phyloP scores from a whole-genome alignment of 1,284 basidiomycete genomes.

The Polyporus tsugae region DNA sequence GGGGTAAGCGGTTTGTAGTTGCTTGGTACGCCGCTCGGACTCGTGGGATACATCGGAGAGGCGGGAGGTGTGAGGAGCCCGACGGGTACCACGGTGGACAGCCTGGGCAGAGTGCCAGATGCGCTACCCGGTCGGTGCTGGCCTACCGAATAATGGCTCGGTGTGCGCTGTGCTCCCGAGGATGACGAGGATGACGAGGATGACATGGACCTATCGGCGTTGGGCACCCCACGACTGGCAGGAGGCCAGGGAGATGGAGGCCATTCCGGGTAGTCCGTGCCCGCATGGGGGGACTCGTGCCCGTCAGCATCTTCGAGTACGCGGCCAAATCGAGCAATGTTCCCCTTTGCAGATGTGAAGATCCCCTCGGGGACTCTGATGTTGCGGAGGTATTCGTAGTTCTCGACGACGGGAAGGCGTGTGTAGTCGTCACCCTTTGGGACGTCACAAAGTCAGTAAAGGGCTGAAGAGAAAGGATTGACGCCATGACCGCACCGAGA shows the following conservation, averaged over 20 bases:
- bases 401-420: conserved; percentile 70
- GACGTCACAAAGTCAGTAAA: conserved; percentile 4
- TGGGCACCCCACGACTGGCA: conserved; percentile 40
- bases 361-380: conserved; percentile 69
- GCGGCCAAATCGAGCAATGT: conserved; percentile 52
- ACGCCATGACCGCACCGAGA: conserved; percentile 57
- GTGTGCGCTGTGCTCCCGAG: conserved; percentile 42
- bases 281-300: conserved; percentile 33
- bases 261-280: conserved; percentile 39
- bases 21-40: conserved; percentile 27
- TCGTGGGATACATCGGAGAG: conserved; percentile 33
- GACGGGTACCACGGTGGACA: conserved; percentile 49
- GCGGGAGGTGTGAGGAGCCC: conserved; percentile 36
- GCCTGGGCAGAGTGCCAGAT: conserved; percentile 47
- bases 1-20: conserved; percentile 42
- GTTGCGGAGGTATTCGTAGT: conserved; percentile 71
- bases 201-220: conserved; percentile 44
- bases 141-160: conserved; percentile 37
- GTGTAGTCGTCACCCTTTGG: conserved; percentile 70
- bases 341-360: conserved; percentile 70
- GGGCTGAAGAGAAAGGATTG: neutral
- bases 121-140: conserved; percentile 33
- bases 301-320: conserved; percentile 41
- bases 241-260: conserved; percentile 39
- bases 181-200: conserved; percentile 49